Base-by-base conservation (phyloP, 768 basidiomycete species). In the Paxillus rubicundulus region DNA sequence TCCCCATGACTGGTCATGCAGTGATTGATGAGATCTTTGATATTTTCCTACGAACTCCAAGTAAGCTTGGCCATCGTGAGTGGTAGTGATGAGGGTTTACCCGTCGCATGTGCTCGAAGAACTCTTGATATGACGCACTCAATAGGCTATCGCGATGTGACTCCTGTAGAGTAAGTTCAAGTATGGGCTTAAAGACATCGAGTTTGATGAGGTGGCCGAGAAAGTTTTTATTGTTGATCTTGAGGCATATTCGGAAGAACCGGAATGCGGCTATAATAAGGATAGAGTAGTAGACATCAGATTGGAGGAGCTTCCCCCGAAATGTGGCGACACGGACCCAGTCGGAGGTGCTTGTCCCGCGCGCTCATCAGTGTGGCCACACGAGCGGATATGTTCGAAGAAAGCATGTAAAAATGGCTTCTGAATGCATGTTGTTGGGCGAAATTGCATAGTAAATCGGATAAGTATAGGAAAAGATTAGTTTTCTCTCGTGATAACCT, bases 91-190 rank as follows among this genome's bases (percentile, higher is more conserved):
- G 20, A 43, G n/a, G 17, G 70, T 82, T 56, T 56, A 95, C 94
- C 73, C 84, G 81, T 49, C 93, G 85, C 70, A 98, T 89, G 59
- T 82, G 80, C 61, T 99, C 97, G 62, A 98, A 94, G 57, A 90
- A 89, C 68, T 98, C 97, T 68, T 97, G 87, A 75, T 93, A 98
- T 36, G 94, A 92, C 61, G 93, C 94, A 61, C 87, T 90, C 49
- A 99, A 75, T 55, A 99, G 78, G 71, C 95, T 99, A 69, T 99
- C 97, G 52, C 91, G 79, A 48, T 79, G 75, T 32, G 89, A 87
- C 70, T 97, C 95, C 55, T 82, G 81, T 27, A 87, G 64, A n/a
- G 92, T 87, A 54, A 97, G 73, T 54, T 92, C 86, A 51, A 98
- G 73, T 49, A 98, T 83, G 2, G 93, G 89, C 58, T 82, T 80